Evolutionary conservation across 2,329 filamentous ascomycete genomes (phyloP).

Genomic region (Alternaria longipes): DNA sequence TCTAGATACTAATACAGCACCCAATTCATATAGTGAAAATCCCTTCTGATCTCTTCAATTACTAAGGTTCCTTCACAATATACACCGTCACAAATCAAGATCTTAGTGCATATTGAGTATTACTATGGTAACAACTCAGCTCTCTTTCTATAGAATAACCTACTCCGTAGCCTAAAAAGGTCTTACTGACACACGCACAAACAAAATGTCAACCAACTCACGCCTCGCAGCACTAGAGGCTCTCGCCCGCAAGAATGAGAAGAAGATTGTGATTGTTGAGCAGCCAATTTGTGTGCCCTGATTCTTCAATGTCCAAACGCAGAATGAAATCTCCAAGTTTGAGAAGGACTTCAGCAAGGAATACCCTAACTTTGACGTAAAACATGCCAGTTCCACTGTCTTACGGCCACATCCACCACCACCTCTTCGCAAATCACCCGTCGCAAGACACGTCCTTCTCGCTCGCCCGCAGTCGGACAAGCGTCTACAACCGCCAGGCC

Average conservation of each 20-base stretch:
- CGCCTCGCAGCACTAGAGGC: constrained; percentile 5
- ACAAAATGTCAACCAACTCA: neutral
- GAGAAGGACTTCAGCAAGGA: neutral
- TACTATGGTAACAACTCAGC: neutral
- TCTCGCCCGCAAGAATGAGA: constrained; percentile 1
- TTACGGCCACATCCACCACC: neutral
- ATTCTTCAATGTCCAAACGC: neutral
- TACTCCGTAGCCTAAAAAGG: neutral
- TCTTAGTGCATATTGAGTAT: neutral
- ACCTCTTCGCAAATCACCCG: neutral
- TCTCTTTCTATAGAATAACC: neutral
- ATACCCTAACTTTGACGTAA: neutral
- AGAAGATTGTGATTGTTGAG: too few species aligned
- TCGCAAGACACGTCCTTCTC: neutral
- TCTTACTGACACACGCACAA: neutral
- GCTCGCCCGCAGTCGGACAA: neutral
- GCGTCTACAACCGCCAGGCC: neutral
- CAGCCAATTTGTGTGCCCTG: too few species aligned
- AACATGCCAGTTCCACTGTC: neutral
- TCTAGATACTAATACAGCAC: neutral
- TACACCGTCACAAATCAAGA: neutral
- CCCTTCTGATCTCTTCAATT: neutral
- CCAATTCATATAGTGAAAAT: neutral
- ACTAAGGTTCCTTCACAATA: neutral
- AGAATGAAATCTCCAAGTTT: constrained; percentile 2